Percentiles rank a stretch among this genome's conserved stretches.
These are phyloP conservation scores for Xylaria sp. DNA, from an alignment of 2,329 filamentous ascomycete genomes.

Conservation along the genomic window DNA sequence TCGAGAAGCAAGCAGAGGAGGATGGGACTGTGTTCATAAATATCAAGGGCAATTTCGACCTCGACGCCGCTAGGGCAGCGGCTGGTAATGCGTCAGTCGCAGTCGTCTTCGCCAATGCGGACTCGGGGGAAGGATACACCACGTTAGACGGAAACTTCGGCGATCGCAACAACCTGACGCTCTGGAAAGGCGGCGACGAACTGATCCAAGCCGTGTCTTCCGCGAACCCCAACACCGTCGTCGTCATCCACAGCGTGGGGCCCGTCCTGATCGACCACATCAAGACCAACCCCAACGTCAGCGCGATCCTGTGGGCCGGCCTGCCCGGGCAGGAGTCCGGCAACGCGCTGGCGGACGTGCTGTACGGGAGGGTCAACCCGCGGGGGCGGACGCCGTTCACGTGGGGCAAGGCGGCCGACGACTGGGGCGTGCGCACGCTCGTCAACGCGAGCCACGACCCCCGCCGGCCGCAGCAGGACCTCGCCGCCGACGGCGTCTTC, in stretches of 20 bases:
- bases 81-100: conserved; percentile 31
- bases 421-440: conserved; percentile 68
- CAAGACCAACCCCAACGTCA: conserved; percentile 73
- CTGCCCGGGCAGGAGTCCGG: conserved; percentile 81
- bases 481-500: conserved; percentile 74
- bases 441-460: conserved; percentile 67
- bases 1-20: conserved; percentile 62
- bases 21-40: conserved; percentile 62
- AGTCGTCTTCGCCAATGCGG: conserved; percentile 82
- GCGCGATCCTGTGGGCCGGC: conserved; percentile 79
- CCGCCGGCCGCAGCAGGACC: conserved; percentile 71
- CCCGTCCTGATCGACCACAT: conserved; percentile 75
- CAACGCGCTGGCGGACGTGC: conserved; percentile 74
- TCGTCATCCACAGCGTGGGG: conserved; percentile 85
- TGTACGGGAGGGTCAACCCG: conserved; percentile 79
- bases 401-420: conserved; percentile 65
- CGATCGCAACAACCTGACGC: conserved; percentile 87
- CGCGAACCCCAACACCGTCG: conserved; percentile 81
- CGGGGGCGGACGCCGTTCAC: conserved; percentile 77
- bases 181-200: conserved; percentile 80
- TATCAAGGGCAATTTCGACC: conserved; percentile 49
- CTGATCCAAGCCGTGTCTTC: conserved; percentile 78
- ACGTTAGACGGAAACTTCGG: conserved; percentile 79
- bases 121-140: conserved; percentile 85
- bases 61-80: conserved; percentile 26